Evolutionary conservation across 306 rosid species (phyloP).

Genomic region (Malus asiatica): DNA sequence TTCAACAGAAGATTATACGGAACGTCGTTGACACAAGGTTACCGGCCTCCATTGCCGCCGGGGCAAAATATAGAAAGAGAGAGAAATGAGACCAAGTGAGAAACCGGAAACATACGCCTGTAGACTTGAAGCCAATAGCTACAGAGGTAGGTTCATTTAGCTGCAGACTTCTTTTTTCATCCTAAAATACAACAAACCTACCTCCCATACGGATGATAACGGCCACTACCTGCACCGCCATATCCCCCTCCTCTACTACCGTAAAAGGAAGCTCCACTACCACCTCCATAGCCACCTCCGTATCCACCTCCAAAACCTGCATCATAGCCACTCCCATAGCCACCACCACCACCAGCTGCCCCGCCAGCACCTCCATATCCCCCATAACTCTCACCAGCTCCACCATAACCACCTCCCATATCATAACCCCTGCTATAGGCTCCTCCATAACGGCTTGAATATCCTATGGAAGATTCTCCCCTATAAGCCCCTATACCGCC

Average conservation of each 20-base stretch:
- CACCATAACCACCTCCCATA: constrained; percentile 77
- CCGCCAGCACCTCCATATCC: constrained; percentile 51
- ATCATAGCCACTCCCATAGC: constrained; percentile 63
- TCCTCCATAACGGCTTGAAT: constrained; percentile 76
- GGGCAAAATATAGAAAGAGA: too few relatives aligned
- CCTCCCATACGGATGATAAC: constrained; percentile 94
- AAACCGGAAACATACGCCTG: constrained; percentile 14
- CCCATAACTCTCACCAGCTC: constrained; percentile 68
- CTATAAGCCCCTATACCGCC: constrained; percentile 77
- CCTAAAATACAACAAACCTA: constrained; percentile 31
- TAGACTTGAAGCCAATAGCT: constrained; percentile 26
- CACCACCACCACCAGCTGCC: constrained; percentile 57
- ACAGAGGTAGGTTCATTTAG: constrained; percentile 20
- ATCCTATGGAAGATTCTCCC: constrained; percentile 74
- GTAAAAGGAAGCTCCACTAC: constrained; percentile 72
- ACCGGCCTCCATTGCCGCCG: too few relatives aligned
- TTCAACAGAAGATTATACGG: background rate
- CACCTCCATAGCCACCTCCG: constrained; percentile 60
- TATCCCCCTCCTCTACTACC: constrained; percentile 95
- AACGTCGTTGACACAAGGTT: background rate
- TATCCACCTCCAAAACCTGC: constrained; percentile 62
- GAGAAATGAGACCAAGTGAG: background rate
- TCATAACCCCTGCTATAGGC: constrained; percentile 79
- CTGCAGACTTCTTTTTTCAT: constrained; percentile 28
- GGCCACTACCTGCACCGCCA: constrained; percentile 59